These are phyloP conservation scores for Limnomonas spitsbergensis DNA, from an alignment of 139 green algal species.

Conservation along the genomic window DNA sequence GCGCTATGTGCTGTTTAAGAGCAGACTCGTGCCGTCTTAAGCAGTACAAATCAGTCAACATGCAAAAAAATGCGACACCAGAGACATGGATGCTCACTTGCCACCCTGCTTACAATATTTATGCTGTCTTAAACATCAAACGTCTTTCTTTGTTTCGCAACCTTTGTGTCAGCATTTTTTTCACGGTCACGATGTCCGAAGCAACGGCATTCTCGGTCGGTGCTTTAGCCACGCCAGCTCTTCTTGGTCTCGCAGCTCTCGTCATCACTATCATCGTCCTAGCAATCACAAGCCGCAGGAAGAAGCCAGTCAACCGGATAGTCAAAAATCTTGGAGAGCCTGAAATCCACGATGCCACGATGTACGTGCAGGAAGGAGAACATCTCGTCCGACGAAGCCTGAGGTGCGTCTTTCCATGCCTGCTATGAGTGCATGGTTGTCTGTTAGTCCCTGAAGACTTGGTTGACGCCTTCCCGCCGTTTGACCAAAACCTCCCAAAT, in stretches of 20 bases:
- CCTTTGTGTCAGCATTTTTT: too few species aligned
- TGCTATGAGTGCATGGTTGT: neutral
- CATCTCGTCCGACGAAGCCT: neutral
- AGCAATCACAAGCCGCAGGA: neutral
- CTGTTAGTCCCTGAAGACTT: neutral
- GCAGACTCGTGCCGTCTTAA: too few species aligned
- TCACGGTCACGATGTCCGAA: too few species aligned
- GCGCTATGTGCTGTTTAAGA: too few species aligned
- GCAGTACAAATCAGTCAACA: too few species aligned
- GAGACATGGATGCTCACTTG: too few species aligned
- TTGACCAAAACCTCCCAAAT: too few species aligned
- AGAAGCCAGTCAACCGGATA: neutral
- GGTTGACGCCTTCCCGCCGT: neutral
- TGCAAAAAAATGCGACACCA: too few species aligned
- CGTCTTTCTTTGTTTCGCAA: too few species aligned
- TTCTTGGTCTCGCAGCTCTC: neutral
- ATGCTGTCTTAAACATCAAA: too few species aligned
- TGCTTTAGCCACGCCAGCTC: neutral
- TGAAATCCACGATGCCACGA: neutral
- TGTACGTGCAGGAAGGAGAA: neutral
- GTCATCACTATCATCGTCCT: neutral
- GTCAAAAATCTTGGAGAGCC: neutral
- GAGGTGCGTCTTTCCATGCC: neutral
- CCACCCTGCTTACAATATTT: too few species aligned
- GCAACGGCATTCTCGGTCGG: neutral